A percentile compares a stretch with the other conserved stretches of the same genome.
These are phyloP conservation scores for Ogataea glucozyma DNA, from an alignment of 805 yeast genomes.

Conservation along the genomic window DNA sequence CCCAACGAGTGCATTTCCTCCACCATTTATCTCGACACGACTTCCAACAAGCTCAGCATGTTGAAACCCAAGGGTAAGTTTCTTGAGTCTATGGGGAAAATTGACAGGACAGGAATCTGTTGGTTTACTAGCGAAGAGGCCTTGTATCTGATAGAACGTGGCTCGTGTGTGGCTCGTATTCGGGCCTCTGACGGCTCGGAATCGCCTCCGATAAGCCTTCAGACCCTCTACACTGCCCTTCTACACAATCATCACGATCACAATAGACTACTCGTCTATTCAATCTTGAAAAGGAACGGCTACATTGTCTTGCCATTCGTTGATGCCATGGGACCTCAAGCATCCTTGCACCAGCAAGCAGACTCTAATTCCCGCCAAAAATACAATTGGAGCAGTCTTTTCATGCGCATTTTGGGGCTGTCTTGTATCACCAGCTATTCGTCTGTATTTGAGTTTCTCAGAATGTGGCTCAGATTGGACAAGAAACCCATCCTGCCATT, in stretches of 20 bases:
- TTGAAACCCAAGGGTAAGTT: slow-evolving; percentile 66
- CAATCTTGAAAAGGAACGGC: slow-evolving; percentile 76
- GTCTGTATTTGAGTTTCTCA: slow-evolving; percentile 21
- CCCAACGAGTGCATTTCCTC: slow-evolving; percentile 29
- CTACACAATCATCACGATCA: slow-evolving; percentile 40
- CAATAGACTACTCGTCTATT: slow-evolving; percentile 65
- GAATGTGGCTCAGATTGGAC: slow-evolving; percentile 5
- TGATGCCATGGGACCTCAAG: background rate
- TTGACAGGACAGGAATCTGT: slow-evolving; percentile 46
- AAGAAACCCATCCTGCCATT: slow-evolving; percentile 21
- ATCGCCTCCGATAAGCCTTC: slow-evolving; percentile 51
- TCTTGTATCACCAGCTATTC: slow-evolving; percentile 1
- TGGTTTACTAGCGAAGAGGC: slow-evolving; percentile 66
- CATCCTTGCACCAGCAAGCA: background rate
- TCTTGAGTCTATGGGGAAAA: slow-evolving; percentile 69
- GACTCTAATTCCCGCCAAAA: too few species aligned
- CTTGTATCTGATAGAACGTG: slow-evolving; percentile 79
- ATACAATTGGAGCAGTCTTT: too few species aligned
- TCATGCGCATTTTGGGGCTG: background rate
- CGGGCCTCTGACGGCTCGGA: slow-evolving; percentile 29
- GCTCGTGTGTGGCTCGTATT: slow-evolving; percentile 44
- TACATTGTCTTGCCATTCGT: slow-evolving; percentile 51
- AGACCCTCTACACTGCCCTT: slow-evolving; percentile 60
- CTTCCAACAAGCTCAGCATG: slow-evolving; percentile 30
- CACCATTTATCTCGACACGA: slow-evolving; percentile 24